Percentiles rank a stretch among this genome's conserved stretches.
These are phyloP conservation scores for Psilocybe sp. DNA, from an alignment of 768 basidiomycete genomes.

Conservation along the genomic window DNA sequence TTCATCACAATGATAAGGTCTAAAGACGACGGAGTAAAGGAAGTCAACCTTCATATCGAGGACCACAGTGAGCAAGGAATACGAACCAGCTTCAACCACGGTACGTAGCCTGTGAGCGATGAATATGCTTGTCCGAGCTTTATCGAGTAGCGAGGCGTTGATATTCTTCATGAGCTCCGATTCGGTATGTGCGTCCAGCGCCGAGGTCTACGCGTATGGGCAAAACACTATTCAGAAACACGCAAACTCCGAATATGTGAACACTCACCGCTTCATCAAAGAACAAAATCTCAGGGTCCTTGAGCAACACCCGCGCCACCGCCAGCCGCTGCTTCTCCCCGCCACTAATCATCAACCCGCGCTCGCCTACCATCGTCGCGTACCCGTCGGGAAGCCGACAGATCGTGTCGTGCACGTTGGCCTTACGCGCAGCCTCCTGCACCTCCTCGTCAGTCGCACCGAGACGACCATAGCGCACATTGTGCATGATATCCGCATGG, in stretches of 20 bases:
- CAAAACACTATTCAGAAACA: background rate
- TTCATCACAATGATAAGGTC: slow-evolving; percentile 93
- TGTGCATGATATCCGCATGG: slow-evolving; percentile 94
- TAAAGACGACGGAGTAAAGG: slow-evolving; percentile 17
- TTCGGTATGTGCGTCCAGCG: slow-evolving; percentile 93
- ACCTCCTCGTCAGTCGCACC: slow-evolving; percentile 91
- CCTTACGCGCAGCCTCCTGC: slow-evolving; percentile 75
- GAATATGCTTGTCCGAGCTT: slow-evolving; percentile 89
- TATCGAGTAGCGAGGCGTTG: slow-evolving; percentile 71
- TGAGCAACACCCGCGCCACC: slow-evolving; percentile 87
- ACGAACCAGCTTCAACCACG: slow-evolving; percentile 82
- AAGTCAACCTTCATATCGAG: background rate
- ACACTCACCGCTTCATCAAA: slow-evolving; percentile 93
- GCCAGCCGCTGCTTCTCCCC: slow-evolving; percentile 98
- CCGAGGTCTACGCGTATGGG: slow-evolving; percentile 70
- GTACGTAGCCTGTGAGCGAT: slow-evolving; percentile 93
- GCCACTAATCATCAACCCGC: slow-evolving; percentile 97
- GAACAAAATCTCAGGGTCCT: slow-evolving; percentile 94
- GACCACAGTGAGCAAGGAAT: background rate
- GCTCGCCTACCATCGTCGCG: slow-evolving; percentile 88
- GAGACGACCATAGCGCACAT: slow-evolving; percentile 88
- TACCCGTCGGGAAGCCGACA: slow-evolving; percentile 83
- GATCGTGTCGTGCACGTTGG: slow-evolving; percentile 84
- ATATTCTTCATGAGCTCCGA: slow-evolving; percentile 94
- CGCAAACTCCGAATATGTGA: background rate